phyloP scores from a whole-genome alignment of 139 green algal species.

The Desmodesmus armatus region DNA sequence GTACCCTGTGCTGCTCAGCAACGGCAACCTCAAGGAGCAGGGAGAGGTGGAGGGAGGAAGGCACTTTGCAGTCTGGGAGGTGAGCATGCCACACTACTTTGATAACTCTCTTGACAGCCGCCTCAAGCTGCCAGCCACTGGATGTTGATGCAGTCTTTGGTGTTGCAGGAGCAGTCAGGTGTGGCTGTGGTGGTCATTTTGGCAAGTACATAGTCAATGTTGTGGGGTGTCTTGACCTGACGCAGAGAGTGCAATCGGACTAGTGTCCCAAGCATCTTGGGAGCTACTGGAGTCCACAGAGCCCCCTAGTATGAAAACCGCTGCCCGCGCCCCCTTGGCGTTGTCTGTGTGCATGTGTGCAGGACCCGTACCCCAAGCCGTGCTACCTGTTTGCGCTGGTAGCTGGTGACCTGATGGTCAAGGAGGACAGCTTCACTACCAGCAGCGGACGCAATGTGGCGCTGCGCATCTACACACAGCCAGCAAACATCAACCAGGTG shows the following conservation, averaged over 20 bases:
- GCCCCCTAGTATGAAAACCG: no score
- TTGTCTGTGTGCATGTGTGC: constrained; percentile 7
- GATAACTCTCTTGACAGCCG: neutral
- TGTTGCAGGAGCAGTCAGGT: no score
- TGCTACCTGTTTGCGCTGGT: constrained; percentile 99
- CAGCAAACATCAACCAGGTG: constrained; percentile 43
- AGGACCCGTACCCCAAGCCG: constrained; percentile 97
- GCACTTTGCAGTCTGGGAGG: constrained; percentile 52
- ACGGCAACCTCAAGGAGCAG: constrained; percentile 94
- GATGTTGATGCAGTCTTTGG: no score
- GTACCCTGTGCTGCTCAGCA: constrained; percentile 97
- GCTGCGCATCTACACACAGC: constrained; percentile 88
- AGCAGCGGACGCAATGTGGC: constrained; percentile 78
- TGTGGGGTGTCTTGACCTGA: no score
- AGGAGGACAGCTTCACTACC: constrained; percentile 91
- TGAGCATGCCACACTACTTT: neutral
- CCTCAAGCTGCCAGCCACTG: neutral
- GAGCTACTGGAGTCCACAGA: no score
- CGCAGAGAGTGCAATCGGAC: no score
- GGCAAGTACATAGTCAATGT: no score
- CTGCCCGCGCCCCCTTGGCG: no score
- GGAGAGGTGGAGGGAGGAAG: constrained; percentile 78
- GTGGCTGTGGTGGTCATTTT: no score
- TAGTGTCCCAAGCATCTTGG: no score
- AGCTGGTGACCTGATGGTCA: constrained; percentile 87